Evolutionary conservation across 2,329 filamentous ascomycete genomes (phyloP).

Genomic region (Fusarium scirpi): DNA sequence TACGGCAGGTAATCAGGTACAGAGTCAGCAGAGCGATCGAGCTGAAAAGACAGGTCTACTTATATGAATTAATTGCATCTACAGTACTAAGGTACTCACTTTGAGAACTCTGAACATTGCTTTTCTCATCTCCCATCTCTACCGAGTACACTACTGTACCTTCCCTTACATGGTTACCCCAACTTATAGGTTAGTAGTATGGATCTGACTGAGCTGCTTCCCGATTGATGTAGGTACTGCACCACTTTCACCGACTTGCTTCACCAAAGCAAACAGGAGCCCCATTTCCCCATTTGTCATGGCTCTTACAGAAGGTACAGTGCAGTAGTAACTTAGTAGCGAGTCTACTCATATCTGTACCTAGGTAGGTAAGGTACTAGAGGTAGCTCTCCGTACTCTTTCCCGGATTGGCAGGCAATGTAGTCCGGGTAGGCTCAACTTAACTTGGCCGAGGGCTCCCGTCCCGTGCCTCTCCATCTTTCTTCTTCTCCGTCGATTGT

Average conservation of each 20-base stretch:
- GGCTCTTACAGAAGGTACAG: constrained; percentile 14
- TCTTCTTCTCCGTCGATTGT: constrained; percentile 18
- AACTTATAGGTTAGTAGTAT: background rate
- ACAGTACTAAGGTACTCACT: background rate
- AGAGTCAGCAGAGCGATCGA: background rate
- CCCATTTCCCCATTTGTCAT: constrained; percentile 30
- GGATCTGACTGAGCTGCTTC: constrained; percentile 18
- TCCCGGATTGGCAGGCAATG: background rate
- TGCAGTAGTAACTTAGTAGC: background rate
- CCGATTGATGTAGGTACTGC: constrained; percentile 2
- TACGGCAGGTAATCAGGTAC: background rate
- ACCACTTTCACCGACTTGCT: constrained; percentile 34
- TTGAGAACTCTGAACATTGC: background rate
- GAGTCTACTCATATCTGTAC: background rate
- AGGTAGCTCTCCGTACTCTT: constrained; percentile 1
- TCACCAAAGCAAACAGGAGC: constrained; percentile 13
- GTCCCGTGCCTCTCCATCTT: constrained; percentile 23
- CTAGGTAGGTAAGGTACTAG: too few species aligned
- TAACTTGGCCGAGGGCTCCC: constrained; percentile 9
- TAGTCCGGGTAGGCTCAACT: background rate
- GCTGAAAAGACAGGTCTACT: background rate
- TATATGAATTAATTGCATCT: background rate
- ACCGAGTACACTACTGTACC: background rate
- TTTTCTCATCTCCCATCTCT: constrained; percentile 2
- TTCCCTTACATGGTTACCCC: constrained; percentile 9